Percentiles rank a stretch among this genome's conserved stretches.
phyloP scores from a whole-genome alignment of 2,329 filamentous ascomycete genomes.

The Aspergillus persii region DNA sequence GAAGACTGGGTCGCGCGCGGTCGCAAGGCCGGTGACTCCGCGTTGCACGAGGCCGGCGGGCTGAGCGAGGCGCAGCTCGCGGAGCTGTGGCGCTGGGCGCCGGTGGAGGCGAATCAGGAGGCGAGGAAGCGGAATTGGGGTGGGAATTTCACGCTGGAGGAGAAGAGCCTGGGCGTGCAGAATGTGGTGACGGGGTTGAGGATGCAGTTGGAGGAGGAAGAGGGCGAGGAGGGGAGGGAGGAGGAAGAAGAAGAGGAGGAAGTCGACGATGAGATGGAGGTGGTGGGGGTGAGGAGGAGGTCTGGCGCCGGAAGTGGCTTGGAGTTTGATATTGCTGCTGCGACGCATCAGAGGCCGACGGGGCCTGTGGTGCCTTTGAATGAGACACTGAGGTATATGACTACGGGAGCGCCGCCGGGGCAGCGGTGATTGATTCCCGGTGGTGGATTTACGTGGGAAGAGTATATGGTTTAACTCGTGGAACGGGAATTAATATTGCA shows the following conservation, averaged over 20 bases:
- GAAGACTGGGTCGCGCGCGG: slow-evolving; percentile 70
- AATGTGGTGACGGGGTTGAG: slow-evolving; percentile 70
- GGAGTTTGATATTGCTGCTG: slow-evolving; percentile 35
- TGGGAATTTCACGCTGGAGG: slow-evolving; percentile 71
- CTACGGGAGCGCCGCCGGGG: slow-evolving; percentile 42
- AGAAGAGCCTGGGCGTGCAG: slow-evolving; percentile 64
- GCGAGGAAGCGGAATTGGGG: slow-evolving; percentile 50
- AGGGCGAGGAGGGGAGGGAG: slow-evolving; percentile 46
- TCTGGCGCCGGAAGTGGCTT: slow-evolving; percentile 28
- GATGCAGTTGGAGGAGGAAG: slow-evolving; percentile 57
- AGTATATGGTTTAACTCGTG: slow-evolving; percentile 1
- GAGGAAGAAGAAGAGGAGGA: slow-evolving; percentile 52
- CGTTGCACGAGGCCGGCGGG: slow-evolving; percentile 11
- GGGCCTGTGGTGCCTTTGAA: slow-evolving; percentile 38
- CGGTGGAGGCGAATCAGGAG: slow-evolving; percentile 47
- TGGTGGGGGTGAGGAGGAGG: slow-evolving; percentile 37
- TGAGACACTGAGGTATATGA: slow-evolving; percentile 52
- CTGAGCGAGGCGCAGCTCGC: slow-evolving; percentile 52
- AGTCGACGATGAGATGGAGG: slow-evolving; percentile 42
- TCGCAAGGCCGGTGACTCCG: slow-evolving; percentile 30
- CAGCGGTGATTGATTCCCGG: slow-evolving; percentile 15
- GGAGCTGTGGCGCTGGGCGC: slow-evolving; percentile 60
- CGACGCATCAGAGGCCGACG: slow-evolving; percentile 8
- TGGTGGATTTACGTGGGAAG: background rate
- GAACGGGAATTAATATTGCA: background rate